Evolutionary conservation across 371 early-diverging fungal species (phyloP).

Genomic region (Chytridium lagenaria): DNA sequence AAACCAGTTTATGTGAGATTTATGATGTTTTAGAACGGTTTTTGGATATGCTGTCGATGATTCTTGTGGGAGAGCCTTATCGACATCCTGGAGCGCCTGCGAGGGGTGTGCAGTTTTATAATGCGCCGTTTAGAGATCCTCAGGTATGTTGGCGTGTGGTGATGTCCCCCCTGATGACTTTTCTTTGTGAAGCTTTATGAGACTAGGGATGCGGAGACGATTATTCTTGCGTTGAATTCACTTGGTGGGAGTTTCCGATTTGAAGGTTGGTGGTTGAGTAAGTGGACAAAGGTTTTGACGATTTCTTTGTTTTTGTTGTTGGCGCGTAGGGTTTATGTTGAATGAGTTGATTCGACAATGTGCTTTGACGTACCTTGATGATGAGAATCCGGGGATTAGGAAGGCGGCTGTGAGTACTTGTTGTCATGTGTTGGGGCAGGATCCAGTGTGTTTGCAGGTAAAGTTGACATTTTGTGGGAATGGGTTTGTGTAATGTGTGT

Average conservation of each 20-base stretch:
- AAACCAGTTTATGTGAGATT: neutral
- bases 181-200: conserved; percentile 27
- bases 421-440: conserved; percentile 69
- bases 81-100: conserved; percentile 79
- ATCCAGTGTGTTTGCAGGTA: conserved; percentile 57
- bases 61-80: conserved; percentile 85
- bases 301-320: conserved; percentile 16
- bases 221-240: conserved; percentile 86
- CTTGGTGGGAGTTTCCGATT: conserved; percentile 88
- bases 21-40: conserved; percentile 74
- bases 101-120: conserved; percentile 25
- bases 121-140: conserved; percentile 27
- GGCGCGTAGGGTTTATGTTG: conserved; percentile 75
- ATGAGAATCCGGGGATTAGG: conserved; percentile 82
- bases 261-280: conserved; percentile 49
- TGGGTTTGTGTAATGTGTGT: conserved; percentile 30
- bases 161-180: too few species aligned
- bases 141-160: conserved; percentile 10
- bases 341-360: conserved; percentile 91
- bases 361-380: conserved; percentile 84
- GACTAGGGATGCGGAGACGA: conserved; percentile 74
- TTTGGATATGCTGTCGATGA: conserved; percentile 86
- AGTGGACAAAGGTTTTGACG: neutral
- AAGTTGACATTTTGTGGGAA: too few species aligned
- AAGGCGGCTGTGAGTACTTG: conserved; percentile 89